Evolutionary conservation across 2,329 filamentous ascomycete species (phyloP), one percentile per base, ranked within the genome.

Genomic region (Ophiostoma novo-ulmi): DNA sequence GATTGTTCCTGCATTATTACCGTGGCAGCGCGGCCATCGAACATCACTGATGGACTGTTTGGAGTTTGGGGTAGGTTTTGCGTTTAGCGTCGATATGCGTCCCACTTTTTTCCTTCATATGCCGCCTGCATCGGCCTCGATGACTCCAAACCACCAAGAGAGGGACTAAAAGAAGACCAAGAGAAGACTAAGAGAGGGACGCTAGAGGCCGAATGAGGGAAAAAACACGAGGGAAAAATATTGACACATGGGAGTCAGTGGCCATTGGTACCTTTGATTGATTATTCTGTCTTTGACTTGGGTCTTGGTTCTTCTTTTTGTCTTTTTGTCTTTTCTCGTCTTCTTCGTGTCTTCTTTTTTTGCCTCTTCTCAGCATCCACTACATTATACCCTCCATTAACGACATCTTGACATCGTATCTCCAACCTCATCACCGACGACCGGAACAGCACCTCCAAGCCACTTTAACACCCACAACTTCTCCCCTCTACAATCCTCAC

Each of bases 401-500:
- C 44, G 10, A 13, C 38, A 39, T 39, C 38, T 10, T 13, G 20
- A 48, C 44, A n/a, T 48, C 7, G 6, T 20, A 48, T 48, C 44
- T 20, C 44, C n/a, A 20, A 48, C 14, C 41, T 20, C 10, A n/a
- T 10, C 67, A 8, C 11, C 48, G 22, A 35, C 31, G 11, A 44
- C 14, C 52, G 6, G 17, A 11, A n/a, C 36, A 1, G 26, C 39
- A 22, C 1, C 31, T 36, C 5, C 14, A 22, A 11, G 4, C 26
- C 13, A 38, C 22, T 20, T 20, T 48, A 10, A 26, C 31, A 5
- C 44, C 1, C 13, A 55, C 48, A n/a, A 5, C 48, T 63, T n/a
- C 41, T 4, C 26, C 44, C 10, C 4, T 10, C 26, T 26, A 76
- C 77, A 20, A n/a, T n/a, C 36, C 26, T 26, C 31, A 10, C 76